Evolutionary conservation across 306 rosid species (phyloP), one percentile per base, ranked within the genome.

Genomic region (Psophocarpus tetragonolobus): DNA sequence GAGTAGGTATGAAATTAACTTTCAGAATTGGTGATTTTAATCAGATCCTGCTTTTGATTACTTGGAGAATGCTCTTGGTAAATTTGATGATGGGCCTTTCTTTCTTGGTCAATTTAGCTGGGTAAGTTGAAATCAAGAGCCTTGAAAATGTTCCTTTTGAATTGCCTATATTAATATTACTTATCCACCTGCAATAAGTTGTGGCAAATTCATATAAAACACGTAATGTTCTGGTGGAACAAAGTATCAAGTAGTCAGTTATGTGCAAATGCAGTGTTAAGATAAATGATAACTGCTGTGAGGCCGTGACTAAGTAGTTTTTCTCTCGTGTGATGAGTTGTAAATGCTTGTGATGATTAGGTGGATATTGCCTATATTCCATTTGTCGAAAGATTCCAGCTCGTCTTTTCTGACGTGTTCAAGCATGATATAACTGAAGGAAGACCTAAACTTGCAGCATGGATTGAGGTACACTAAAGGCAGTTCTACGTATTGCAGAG

Each of bases 301-400:
- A n/a, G n/a, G n/a, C 48, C 6, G 27, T 62, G 48, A 14, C 61
- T 45, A 9, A n/a, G n/a, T 1, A 36, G 35, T 57, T 68, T 76
- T 41, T 84, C 21, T 42, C 41, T 33, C 20, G 12, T 30, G 7
- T 54, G 48, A 45, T 54, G 48, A 45, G 50, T 69, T 41, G 48
- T 71, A 42, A 68, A 13, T 65, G 2, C 17, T 80, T 45, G 84
- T 83, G 68, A 74, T 84, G 30, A 67, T 80, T 81, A 93, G 98
- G 95, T 85, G 86, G 98, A 93, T 85, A 74, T 91, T 51, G 95
- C 91, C 69, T 93, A 84, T 58, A 50, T 84, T 67, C 88, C 98
- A 8, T 87, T 89, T 53, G 67, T 91, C 81, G 98, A 93, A 70
- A 87, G 90, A 74, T 91, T 87, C 81, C 95, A 87, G 15, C 3